Evolutionary conservation across 129 eudicot species (phyloP).

Genomic region (Gnaphalium uliginosum): DNA sequence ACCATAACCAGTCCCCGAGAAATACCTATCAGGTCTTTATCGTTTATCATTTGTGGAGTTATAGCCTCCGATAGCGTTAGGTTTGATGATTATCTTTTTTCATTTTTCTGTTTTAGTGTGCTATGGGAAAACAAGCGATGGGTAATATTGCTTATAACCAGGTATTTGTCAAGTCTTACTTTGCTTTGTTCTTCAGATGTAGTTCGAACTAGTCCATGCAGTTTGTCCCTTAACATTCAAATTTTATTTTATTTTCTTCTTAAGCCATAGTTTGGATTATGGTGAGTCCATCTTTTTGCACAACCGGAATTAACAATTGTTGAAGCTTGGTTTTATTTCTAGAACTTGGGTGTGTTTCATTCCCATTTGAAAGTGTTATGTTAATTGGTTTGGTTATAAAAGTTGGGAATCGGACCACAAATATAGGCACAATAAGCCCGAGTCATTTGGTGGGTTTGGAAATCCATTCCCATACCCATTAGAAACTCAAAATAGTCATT

Average conservation of each 20-base stretch:
- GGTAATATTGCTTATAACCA: conserved; percentile 97
- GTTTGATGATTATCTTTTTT: neutral
- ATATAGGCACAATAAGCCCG: too few relatives aligned
- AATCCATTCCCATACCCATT: too few relatives aligned
- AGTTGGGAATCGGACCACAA: too few relatives aligned
- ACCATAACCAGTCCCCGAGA: conserved; percentile 97
- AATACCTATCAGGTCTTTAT: conserved; percentile 87
- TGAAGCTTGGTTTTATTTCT: too few relatives aligned
- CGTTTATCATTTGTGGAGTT: neutral
- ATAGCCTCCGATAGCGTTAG: neutral
- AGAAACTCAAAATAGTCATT: too few relatives aligned
- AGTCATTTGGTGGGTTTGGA: too few relatives aligned
- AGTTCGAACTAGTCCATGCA: neutral
- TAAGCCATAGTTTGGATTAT: neutral
- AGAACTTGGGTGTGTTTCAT: too few relatives aligned
- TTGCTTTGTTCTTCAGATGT: neutral
- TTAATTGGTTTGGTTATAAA: too few relatives aligned
- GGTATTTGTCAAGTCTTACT: conserved; percentile 32
- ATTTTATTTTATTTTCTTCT: neutral
- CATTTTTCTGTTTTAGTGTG: conserved; percentile 53
- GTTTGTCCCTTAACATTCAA: neutral
- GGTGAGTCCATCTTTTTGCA: conserved; percentile 4
- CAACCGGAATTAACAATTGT: neutral
- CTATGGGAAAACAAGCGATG: conserved; percentile 99
- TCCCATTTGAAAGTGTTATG: too few relatives aligned